Percentiles rank a stretch among this genome's conserved stretches.
These are phyloP conservation scores for Leccinum uliginosum DNA, from an alignment of 768 basidiomycete species.

Conservation along the genomic window DNA sequence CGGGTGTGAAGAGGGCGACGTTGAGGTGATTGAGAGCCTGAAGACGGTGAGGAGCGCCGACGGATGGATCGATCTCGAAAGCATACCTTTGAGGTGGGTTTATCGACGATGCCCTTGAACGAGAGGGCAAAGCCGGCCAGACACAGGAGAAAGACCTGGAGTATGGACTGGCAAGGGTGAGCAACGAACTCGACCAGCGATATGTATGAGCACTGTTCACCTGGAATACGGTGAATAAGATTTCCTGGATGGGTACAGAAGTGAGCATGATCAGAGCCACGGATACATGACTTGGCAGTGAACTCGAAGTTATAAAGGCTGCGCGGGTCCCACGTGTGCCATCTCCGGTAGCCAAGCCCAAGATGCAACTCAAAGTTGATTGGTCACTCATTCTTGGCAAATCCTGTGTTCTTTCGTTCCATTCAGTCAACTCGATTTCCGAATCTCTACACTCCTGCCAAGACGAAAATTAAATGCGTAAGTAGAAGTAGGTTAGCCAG, in stretches of 20 bases:
- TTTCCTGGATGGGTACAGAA: conserved; percentile 5
- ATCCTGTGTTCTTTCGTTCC: neutral
- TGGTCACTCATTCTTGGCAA: neutral
- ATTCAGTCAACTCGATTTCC: neutral
- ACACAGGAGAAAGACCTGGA: conserved; percentile 85
- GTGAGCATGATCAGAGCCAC: conserved; percentile 1
- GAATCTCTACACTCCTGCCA: too few relatives aligned
- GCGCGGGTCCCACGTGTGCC: neutral
- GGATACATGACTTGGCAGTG: neutral
- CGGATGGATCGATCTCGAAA: too few relatives aligned
- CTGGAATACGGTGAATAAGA: conserved; percentile 30
- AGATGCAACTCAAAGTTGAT: neutral
- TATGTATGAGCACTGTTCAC: conserved; percentile 1
- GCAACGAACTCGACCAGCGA: neutral
- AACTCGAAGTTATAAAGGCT: neutral
- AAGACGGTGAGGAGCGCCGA: neutral
- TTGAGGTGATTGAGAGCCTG: conserved; percentile 80
- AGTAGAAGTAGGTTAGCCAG: too few relatives aligned
- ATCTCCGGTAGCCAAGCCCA: neutral
- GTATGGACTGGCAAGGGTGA: conserved; percentile 58
- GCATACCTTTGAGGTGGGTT: conserved; percentile 80
- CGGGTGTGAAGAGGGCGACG: conserved; percentile 85
- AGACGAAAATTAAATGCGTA: too few relatives aligned
- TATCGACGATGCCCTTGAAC: conserved; percentile 75
- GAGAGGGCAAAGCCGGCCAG: conserved; percentile 82